Conservation (phyloP, 768 basidiomycete genomes). For the Termitomyces sp. region DNA sequence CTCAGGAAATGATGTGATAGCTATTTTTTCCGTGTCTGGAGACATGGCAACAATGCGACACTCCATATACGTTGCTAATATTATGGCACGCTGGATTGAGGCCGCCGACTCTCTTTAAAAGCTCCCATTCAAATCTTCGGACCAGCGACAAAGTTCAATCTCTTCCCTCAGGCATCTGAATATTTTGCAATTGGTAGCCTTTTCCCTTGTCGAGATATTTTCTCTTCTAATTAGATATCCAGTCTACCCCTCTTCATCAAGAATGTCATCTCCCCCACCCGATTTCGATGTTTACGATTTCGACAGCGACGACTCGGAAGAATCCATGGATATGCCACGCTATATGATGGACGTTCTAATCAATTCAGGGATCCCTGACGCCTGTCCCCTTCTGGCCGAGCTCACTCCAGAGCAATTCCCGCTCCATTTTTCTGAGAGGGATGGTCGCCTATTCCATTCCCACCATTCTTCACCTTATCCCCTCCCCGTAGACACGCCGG, state of each 20-base stretch:
- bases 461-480: slow-evolving; percentile 62
- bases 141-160: neutral
- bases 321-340: neutral
- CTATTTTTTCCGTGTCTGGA: neutral
- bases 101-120: neutral
- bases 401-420: slow-evolving; percentile 53
- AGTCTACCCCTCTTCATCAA: neutral
- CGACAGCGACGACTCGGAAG: slow-evolving; percentile 22
- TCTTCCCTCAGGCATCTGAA: neutral
- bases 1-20: neutral
- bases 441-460: slow-evolving; percentile 67
- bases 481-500: slow-evolving; percentile 67
- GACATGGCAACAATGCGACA: neutral
- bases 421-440: slow-evolving; percentile 52
- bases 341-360: neutral
- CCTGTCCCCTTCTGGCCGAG: slow-evolving; percentile 27
- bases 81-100: neutral
- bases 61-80: neutral
- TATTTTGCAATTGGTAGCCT: neutral
- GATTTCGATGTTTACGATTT: slow-evolving; percentile 15
- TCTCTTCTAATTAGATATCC: neutral
- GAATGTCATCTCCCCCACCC: slow-evolving; percentile 6
- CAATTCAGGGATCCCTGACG: slow-evolving; percentile 5
- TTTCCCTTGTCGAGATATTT: neutral
- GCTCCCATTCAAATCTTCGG: neutral